Evolutionary conservation across 2,329 filamentous ascomycete species (phyloP), one percentile per base, ranked within the genome.

Genomic region (Nectriaceae sp.): DNA sequence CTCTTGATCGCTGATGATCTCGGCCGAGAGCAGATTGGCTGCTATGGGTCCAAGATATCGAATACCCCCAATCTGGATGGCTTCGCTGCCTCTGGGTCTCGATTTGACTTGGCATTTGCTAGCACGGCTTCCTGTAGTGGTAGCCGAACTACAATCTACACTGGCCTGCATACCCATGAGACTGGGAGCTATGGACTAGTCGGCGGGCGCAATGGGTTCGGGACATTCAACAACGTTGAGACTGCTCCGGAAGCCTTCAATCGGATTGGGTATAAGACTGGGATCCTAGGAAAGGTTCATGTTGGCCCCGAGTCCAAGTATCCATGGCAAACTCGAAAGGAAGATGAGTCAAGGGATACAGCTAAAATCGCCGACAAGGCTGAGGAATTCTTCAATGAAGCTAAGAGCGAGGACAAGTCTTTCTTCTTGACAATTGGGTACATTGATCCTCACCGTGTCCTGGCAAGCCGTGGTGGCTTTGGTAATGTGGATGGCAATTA

Each of bases 201-300:
- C 5, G 60, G 62, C 20, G 61, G 64, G 10, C 52, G 57, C 37
- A 65, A 70, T 49, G 71, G 75, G 48, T 78, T 79, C 42, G 59
- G 66, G 50, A 78, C 72, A 0, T 73, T 70, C 48, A 67, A 74
- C 37, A 62, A 74, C 49, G 60, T 78, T 21, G 66, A 77, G 39
- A 73, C 72, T 1, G 60, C 63, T 0, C 75, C 75, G 33, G 49
- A 49, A 0, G 47, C 76, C 0, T 68, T 79, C 51, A 66, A 66
- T 16, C 44, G 57, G 3, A 52, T 61, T 1, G 75, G 72, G 1
- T 76, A 77, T 50, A 66, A 62, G 37, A 78, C 75, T 1, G 75
- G 73, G 0, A 72, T 79, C 19, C 58, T 78, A 3, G 74, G 74
- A 3, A 78, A 79, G 54, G 62, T 78, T 0, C 76, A 79, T 40